These are phyloP conservation scores for Psophocarpus tetragonolobus DNA, from an alignment of 306 rosid genomes.

Conservation along the genomic window DNA sequence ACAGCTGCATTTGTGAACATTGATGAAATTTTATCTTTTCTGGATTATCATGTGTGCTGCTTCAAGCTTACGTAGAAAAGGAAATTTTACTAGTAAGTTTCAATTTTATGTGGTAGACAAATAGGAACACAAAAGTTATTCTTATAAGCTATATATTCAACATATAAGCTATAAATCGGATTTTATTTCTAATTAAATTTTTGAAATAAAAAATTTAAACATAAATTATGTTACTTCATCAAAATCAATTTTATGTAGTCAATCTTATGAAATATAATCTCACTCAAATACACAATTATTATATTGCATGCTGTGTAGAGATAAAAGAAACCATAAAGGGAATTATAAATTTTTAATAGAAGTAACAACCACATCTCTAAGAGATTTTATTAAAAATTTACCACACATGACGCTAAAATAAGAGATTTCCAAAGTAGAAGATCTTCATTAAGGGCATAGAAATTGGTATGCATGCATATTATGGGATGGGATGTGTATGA, in stretches of 20 bases:
- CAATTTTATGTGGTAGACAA: neutral
- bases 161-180: neutral
- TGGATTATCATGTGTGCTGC: neutral
- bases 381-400: neutral
- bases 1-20: neutral
- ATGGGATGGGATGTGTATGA: conserved; percentile 54
- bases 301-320: neutral
- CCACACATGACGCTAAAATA: neutral
- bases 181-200: too few species aligned
- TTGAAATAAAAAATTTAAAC: too few species aligned
- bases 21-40: neutral
- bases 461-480: neutral
- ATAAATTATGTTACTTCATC: too few species aligned
- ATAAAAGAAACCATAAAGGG: neutral
- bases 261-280: too few species aligned
- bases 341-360: neutral
- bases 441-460: neutral
- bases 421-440: neutral
- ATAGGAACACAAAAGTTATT: neutral
- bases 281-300: neutral
- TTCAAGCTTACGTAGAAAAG: neutral
- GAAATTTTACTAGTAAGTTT: neutral
- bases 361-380: neutral
- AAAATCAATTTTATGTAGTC: too few species aligned
- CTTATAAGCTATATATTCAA: neutral